Evolutionary conservation across 352 stramenopile species (phyloP), one percentile per base, ranked within the genome.

Genomic region (Phytopythium montanum): DNA sequence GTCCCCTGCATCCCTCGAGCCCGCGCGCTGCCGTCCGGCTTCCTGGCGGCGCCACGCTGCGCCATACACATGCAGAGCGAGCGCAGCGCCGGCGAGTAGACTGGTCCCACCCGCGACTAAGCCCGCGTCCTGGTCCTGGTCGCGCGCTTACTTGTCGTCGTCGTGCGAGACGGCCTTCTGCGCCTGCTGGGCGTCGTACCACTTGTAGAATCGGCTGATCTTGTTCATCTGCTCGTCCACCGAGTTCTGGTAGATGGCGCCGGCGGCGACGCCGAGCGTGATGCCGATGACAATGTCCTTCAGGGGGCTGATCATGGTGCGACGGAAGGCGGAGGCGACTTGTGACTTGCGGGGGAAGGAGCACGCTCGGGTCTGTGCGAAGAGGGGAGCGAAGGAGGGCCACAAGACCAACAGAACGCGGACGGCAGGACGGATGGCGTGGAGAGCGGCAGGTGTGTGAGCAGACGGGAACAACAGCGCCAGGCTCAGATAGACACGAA

Each of bases 231-330:
- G 78, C 49, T 58, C 64, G 61, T 88, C 69, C 68, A 86, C 89
- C 44, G 58, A 87, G 60, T 74, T 73, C 70, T 89, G 82, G 81
- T 84, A 95, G 29, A 79, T n/a, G 36, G 70, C 28, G 62, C 60
- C 83, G 21, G 63, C 62, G 48, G 68, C 60, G 50, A 90, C 39
- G 64, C 82, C 85, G 53, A 95, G 84, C 59, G 54, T 60, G 34
- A 77, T 79, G 77, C 72, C 85, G 68, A 95, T 79, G 34, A 87
- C 53, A 56, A 95, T 89, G 73, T 95, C 85, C 73, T 89, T 92
- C 36, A 92, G 52, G 12, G 83, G 82, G 63, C 79, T 93, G 66
- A 90, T 77, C 82, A 90, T 94, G 28, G 58, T 86, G 42, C 2
- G 10, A n/a, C n/a, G n/a, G 33, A 1, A 16, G 33, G 44, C 26